Percentiles rank a stretch among this genome's conserved stretches.
These are phyloP conservation scores for Wickerhamomyces rabaulensis DNA, from an alignment of 805 yeast genomes.

Conservation along the genomic window DNA sequence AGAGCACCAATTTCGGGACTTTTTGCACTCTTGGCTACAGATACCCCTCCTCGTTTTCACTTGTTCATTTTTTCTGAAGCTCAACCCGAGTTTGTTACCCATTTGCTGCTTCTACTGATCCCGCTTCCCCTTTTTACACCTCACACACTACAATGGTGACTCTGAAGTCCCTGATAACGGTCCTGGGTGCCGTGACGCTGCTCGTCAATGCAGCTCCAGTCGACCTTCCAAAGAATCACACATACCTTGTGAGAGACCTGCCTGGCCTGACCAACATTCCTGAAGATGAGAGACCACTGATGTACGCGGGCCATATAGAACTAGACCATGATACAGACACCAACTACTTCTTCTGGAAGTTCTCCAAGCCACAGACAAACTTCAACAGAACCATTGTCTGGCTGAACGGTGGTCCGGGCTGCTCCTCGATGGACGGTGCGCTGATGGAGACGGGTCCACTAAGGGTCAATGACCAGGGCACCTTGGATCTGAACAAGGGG, in stretches of 20 bases:
- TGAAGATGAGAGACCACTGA: slow-evolving; percentile 27
- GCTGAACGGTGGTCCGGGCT: slow-evolving; percentile 98
- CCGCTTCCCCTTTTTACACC: neutral
- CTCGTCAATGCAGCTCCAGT: slow-evolving; percentile 10
- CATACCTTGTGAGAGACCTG: slow-evolving; percentile 13
- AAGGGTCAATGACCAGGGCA: slow-evolving; percentile 42
- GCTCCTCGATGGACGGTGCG: slow-evolving; percentile 97
- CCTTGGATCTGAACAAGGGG: slow-evolving; percentile 56
- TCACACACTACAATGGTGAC: neutral
- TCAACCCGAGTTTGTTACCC: neutral
- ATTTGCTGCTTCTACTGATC: neutral
- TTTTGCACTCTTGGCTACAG: too few relatives aligned
- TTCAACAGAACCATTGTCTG: slow-evolving; percentile 59
- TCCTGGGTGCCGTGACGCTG: neutral
- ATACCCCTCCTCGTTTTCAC: too few relatives aligned
- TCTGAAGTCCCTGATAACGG: neutral
- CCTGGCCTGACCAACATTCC: slow-evolving; percentile 18
- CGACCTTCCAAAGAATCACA: slow-evolving; percentile 11
- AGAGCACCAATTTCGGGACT: too few relatives aligned
- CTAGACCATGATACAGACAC: slow-evolving; percentile 15
- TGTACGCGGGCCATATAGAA: slow-evolving; percentile 40
- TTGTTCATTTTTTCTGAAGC: neutral
- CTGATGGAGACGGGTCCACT: slow-evolving; percentile 90
- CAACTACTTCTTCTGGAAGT: slow-evolving; percentile 25
- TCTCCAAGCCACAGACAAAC: slow-evolving; percentile 12